These are phyloP conservation scores for Cryptococcus sp. DNA, from an alignment of 1,284 basidiomycete genomes.

Conservation along the genomic window DNA sequence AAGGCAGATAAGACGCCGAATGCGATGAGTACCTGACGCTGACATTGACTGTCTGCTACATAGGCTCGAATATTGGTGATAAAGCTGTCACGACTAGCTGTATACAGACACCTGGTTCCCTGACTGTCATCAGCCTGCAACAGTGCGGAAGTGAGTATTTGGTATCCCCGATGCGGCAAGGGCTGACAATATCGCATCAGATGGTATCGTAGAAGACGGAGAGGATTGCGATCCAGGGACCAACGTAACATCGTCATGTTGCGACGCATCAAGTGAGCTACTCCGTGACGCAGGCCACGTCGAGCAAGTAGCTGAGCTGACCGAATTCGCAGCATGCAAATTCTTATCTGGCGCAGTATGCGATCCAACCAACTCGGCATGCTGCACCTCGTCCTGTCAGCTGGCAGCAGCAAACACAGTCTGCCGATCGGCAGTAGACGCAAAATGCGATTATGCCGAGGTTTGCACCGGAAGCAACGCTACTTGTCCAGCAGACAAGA, in stretches of 20 bases:
- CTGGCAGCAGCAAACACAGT: conserved; percentile 65
- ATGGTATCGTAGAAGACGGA: conserved; percentile 58
- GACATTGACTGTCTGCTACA: neutral
- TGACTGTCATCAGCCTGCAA: conserved; percentile 45
- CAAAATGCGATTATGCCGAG: conserved; percentile 73
- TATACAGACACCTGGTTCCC: conserved; percentile 59
- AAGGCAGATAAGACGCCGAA: neutral
- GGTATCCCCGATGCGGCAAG: too few relatives aligned
- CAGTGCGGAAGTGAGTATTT: conserved; percentile 50
- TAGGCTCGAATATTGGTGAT: conserved; percentile 39
- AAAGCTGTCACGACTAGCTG: conserved; percentile 61
- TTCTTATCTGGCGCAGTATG: conserved; percentile 72
- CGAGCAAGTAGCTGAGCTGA: neutral
- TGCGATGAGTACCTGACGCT: neutral
- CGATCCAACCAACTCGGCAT: conserved; percentile 73
- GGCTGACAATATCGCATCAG: conserved; percentile 13
- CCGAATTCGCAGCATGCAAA: conserved; percentile 62
- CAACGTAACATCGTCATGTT: conserved; percentile 67
- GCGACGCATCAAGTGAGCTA: conserved; percentile 61
- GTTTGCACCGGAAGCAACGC: conserved; percentile 74
- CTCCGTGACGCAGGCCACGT: neutral
- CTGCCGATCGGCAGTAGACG: conserved; percentile 71
- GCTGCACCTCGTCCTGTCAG: conserved; percentile 71
- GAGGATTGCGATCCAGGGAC: conserved; percentile 88
- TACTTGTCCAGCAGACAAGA: conserved; percentile 70